phyloP scores from a whole-genome alignment of 2,329 filamentous ascomycete species.

The Aspergillus sp. region DNA sequence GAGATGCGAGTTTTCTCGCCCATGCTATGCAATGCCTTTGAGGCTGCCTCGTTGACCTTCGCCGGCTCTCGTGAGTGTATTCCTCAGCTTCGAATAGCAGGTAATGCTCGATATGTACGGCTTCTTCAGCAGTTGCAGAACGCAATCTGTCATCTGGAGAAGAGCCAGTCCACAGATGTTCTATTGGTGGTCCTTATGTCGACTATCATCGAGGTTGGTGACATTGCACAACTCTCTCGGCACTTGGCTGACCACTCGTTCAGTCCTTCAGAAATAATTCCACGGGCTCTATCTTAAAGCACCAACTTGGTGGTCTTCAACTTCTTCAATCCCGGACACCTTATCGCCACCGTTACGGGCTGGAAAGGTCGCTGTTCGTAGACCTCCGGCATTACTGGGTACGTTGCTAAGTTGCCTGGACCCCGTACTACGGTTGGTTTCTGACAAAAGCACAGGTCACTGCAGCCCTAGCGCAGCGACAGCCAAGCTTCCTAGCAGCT shows the following conservation, averaged over 20 bases:
- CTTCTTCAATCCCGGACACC: conserved; percentile 15
- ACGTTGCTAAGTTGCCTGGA: not conserved
- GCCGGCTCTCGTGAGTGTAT: conserved; percentile 13
- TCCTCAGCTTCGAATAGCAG: conserved; percentile 11
- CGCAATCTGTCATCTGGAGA: conserved; percentile 10
- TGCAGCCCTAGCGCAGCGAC: conserved; percentile 14
- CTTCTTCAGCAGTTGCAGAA: conserved; percentile 12
- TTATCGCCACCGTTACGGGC: conserved; percentile 17
- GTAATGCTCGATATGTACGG: conserved; percentile 14
- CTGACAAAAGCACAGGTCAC: conserved; percentile 13
- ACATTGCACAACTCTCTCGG: not conserved
- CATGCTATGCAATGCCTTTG: conserved; percentile 15
- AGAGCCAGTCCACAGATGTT: conserved; percentile 17
- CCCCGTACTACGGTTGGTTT: too few species aligned
- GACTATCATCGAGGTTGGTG: conserved; percentile 18
- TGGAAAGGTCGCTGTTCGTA: conserved; percentile 19
- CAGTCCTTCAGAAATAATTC: conserved; percentile 21
- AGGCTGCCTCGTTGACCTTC: conserved; percentile 17
- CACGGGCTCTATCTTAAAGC: conserved; percentile 16
- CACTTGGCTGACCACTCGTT: not conserved
- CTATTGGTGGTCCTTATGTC: conserved; percentile 16
- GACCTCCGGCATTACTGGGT: conserved; percentile 23
- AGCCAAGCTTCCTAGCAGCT: conserved; percentile 16
- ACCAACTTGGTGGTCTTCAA: conserved; percentile 19
- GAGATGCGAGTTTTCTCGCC: conserved; percentile 19